Evolutionary conservation across 768 basidiomycete genomes (phyloP).

Genomic region (Podaxis sp.): DNA sequence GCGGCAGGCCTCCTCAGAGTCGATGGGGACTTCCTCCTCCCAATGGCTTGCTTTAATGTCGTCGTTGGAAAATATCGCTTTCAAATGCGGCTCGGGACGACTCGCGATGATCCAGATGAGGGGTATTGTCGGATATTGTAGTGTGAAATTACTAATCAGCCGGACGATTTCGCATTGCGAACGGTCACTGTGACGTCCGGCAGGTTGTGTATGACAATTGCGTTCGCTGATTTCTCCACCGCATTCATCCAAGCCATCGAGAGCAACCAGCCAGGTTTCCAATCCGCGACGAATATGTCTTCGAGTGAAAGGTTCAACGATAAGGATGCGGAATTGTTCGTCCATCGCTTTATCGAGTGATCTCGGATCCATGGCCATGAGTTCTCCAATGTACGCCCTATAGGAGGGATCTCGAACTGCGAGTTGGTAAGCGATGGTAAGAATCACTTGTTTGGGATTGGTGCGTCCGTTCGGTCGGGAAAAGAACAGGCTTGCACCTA

Average conservation of each 20-base stretch:
- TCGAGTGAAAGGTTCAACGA: slow-evolving; percentile 15
- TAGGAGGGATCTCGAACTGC: slow-evolving; percentile 12
- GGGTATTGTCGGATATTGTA: slow-evolving; percentile 10
- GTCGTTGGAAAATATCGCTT: slow-evolving; percentile 11
- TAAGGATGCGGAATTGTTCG: slow-evolving; percentile 16
- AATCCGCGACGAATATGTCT: background rate
- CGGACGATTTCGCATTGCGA: slow-evolving; percentile 20
- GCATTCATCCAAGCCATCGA: slow-evolving; percentile 31
- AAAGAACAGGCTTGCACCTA: slow-evolving; percentile 25
- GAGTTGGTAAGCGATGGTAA: slow-evolving; percentile 25
- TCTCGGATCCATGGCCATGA: slow-evolving; percentile 9
- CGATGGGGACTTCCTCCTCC: slow-evolving; percentile 9
- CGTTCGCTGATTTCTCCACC: background rate
- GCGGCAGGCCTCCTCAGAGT: slow-evolving; percentile 14
- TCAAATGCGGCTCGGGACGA: slow-evolving; percentile 27
- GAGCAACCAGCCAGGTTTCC: slow-evolving; percentile 18
- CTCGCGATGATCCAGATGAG: slow-evolving; percentile 27
- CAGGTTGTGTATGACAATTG: background rate
- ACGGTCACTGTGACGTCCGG: background rate
- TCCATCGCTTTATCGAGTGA: slow-evolving; percentile 11
- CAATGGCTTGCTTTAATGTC: background rate
- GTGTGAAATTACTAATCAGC: slow-evolving; percentile 7
- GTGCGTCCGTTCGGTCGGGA: slow-evolving; percentile 11
- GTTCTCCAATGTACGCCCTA: slow-evolving; percentile 10
- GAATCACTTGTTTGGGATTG: slow-evolving; percentile 16